These are phyloP conservation scores for Cryptococcus depauperatus DNA, from an alignment of 1,284 basidiomycete species.

Conservation along the genomic window DNA sequence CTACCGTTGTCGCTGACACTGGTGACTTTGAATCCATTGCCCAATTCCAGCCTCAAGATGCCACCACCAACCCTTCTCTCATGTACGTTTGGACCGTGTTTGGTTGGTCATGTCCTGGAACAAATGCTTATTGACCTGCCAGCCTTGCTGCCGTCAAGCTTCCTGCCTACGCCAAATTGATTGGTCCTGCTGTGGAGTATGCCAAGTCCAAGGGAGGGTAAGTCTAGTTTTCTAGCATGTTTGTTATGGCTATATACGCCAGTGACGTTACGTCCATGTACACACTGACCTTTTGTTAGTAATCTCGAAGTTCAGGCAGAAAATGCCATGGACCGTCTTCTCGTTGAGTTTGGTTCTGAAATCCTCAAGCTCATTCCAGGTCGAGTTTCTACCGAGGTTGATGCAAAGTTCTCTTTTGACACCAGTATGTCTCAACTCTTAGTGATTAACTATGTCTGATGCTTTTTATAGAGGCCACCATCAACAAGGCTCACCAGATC, in stretches of 20 bases:
- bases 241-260: neutral
- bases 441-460: neutral
- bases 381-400: constrained; percentile 97
- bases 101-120: neutral
- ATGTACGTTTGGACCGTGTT: constrained; percentile 30
- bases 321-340: constrained; percentile 77
- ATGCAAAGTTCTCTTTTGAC: constrained; percentile 94
- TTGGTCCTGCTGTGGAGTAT: constrained; percentile 72
- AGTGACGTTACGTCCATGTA: neutral
- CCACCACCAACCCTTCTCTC: constrained; percentile 89
- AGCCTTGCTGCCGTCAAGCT: constrained; percentile 84
- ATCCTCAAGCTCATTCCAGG: constrained; percentile 95
- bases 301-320: constrained; percentile 63
- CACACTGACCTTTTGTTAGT: constrained; percentile 24
- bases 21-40: constrained; percentile 62
- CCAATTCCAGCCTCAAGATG: constrained; percentile 86
- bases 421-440: constrained; percentile 47
- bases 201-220: constrained; percentile 70
- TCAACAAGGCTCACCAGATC: constrained; percentile 71
- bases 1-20: constrained; percentile 89
- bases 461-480: constrained; percentile 29
- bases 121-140: neutral
- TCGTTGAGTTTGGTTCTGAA: constrained; percentile 94
- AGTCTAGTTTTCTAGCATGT: constrained; percentile 16
- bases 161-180: constrained; percentile 70